Base-by-base conservation (phyloP, 129 eudicot species). In the Calendula officinalis region DNA sequence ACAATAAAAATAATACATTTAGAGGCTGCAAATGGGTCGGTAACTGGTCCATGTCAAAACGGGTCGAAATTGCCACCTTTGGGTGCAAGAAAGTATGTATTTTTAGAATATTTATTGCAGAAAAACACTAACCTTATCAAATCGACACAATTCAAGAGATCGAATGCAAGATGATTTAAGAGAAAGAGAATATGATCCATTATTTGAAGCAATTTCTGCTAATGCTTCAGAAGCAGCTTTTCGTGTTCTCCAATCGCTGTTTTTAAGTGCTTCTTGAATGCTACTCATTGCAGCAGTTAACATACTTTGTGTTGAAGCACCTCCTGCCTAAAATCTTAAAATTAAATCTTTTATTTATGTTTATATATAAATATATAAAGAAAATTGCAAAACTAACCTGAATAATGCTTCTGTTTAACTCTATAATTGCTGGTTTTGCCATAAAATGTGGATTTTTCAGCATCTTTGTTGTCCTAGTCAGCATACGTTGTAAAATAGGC, bases 361-460 rank as follows among this genome's bases (percentile, higher is more conserved):
- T 22, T 22, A 22, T 22, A 22, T 22, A 22, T 22, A 22, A 22
- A 22, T 22, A 22, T 22, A 22, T 22, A 22, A 22, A 22, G 30
- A 22, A 63, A 27, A 57, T 46, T 16, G 64, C 27, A 38, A 72
- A 72, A 70, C 86, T 50, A 44, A 91, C 97, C 97, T 82, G 92
- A 78, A 91, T 84, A 50, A 91, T 81, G 54, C 96, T 87, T 71
- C 80, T 76, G 45, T 87, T 87, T 69, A 91, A 72, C 71, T 84
- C 88, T 45, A 87, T 82, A 41, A 91, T 79, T 0, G 98, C 90
- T 44, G 96, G 88, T 71, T 91, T 91, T 41, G 96, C 96, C 90
- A 80, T 80, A 60, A 82, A 87, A 68, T 91, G 94, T 33, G 95
- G 80, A 81, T 76, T 91, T 77, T 87, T 91, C 66, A 91, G 96